Base-by-base conservation (phyloP, 805 yeast species). In the Wickerhamiella allomyrinae region DNA sequence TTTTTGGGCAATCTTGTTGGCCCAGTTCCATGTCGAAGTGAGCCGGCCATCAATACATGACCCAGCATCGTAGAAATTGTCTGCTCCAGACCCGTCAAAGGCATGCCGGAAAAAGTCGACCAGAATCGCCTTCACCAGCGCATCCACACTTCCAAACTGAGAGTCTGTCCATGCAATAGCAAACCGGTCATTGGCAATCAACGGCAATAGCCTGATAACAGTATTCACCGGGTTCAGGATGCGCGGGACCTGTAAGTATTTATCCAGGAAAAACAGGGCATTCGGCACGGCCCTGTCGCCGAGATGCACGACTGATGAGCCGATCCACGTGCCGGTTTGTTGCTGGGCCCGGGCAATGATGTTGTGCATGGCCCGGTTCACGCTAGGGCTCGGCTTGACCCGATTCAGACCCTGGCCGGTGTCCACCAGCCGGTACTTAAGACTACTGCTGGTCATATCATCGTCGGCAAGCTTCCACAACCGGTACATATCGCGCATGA, bases 271-370 rank as follows among this genome's bases (percentile, higher is more conserved):
- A 55, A 80, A 80, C 46, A 82, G 57, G 0, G 89, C 86, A 57
- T 81, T 81, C 2, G 93, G 93, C 5, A 81, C 93, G 1, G 87
- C 81, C 51, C 77, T 79, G 57, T 81, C 93, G 33, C 91, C 93
- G 14, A 82, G 55, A 58, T 81, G 93, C 20, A 81, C 80, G 19
- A 79, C 89, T 13, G 81, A 74, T 5, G 84, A 76, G 2, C 93
- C 93, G 25, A 81, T 78, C 89, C 91, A 81, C 2, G 70, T 62
- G 3, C 78, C 73, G 19, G 81, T 73, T 39, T 67, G 66, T 23
- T 63, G 57, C 53, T 81, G 82, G 36, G 81, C 81, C 44, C 76
- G 77, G n/a, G 68, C 58, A 39, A 81, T 65, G 45, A 82, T 74
- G 45, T 67, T 69, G 49, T 78, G 78, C 87, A 82, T 82, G 41